Percentiles rank a stretch among this genome's conserved stretches.
These are phyloP conservation scores for Tetracladium marchalianum DNA, from an alignment of 495 filamentous ascomycete species.

Conservation along the genomic window DNA sequence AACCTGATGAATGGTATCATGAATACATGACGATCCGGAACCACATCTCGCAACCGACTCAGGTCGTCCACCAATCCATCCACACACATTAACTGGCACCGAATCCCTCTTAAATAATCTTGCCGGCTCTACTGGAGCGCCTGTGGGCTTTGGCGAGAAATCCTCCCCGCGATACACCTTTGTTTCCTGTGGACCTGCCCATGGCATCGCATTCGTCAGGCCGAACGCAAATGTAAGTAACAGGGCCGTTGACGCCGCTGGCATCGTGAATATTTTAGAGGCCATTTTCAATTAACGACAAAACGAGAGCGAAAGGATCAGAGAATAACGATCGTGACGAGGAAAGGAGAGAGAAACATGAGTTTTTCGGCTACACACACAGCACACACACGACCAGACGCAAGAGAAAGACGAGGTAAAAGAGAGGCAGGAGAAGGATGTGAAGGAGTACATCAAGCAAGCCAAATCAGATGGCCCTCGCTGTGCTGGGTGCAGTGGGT, in stretches of 20 bases:
- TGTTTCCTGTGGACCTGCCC: constrained; percentile 10
- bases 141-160: constrained; percentile 16
- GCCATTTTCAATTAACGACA: constrained; percentile 8
- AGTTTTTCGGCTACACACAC: too few relatives aligned
- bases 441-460: too few relatives aligned
- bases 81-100: constrained; percentile 15
- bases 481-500: too few relatives aligned
- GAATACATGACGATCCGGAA: constrained; percentile 16
- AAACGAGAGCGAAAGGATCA: background rate
- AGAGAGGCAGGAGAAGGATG: too few relatives aligned
- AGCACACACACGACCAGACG: too few relatives aligned
- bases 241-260: constrained; percentile 12
- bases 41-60: constrained; percentile 5
- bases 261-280: constrained; percentile 18
- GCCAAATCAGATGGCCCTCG: too few relatives aligned
- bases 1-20: constrained; percentile 16
- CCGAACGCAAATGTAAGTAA: constrained; percentile 12
- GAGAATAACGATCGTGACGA: background rate
- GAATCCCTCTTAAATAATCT: constrained; percentile 14
- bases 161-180: constrained; percentile 11
- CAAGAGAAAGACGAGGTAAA: too few relatives aligned
- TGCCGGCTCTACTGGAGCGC: constrained; percentile 7
- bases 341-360: background rate
- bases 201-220: constrained; percentile 11
- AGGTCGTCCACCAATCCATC: constrained; percentile 16